phyloP scores from a whole-genome alignment of 176 grass and related monocot genomes.

The Lolium rigidum region DNA sequence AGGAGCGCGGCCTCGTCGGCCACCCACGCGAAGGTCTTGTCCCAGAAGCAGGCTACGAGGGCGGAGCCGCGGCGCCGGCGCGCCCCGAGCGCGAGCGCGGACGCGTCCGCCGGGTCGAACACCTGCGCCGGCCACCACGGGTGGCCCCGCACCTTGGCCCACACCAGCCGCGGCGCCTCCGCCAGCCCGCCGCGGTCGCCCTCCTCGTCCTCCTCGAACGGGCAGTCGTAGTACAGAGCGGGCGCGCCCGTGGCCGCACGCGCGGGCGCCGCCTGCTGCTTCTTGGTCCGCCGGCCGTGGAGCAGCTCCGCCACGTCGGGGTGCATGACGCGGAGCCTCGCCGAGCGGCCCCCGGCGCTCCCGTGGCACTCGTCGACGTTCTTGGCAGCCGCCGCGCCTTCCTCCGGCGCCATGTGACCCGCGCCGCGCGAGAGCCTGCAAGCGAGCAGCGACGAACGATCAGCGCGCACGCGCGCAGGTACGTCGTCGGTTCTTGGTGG shows the following conservation, averaged over 20 bases:
- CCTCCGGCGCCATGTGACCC: slow-evolving; percentile 4
- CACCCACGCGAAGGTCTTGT: slow-evolving; percentile 68
- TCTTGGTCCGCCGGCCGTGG: background rate
- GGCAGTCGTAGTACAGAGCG: slow-evolving; percentile 39
- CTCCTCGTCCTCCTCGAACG: slow-evolving; percentile 47
- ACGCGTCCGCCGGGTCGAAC: slow-evolving; percentile 66
- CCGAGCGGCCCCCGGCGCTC: background rate
- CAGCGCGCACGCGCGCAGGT: background rate
- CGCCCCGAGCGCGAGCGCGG: slow-evolving; percentile 38
- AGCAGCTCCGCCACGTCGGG: slow-evolving; percentile 47
- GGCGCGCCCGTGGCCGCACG: background rate
- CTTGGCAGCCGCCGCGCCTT: background rate
- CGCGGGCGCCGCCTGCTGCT: background rate
- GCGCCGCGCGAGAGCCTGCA: background rate
- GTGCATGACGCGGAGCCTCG: slow-evolving; percentile 33
- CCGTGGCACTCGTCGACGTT: background rate
- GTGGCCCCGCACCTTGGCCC: slow-evolving; percentile 67
- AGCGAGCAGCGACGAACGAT: background rate
- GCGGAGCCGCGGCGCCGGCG: slow-evolving; percentile 23
- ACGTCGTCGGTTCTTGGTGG: background rate
- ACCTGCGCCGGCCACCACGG: slow-evolving; percentile 91
- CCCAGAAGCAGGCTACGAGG: slow-evolving; percentile 61
- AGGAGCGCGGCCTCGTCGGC: slow-evolving; percentile 36
- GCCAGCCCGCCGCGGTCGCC: background rate
- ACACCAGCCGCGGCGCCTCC: slow-evolving; percentile 53